Conservation (phyloP, 164 flowering plant species). For the Vitis rupestris region DNA sequence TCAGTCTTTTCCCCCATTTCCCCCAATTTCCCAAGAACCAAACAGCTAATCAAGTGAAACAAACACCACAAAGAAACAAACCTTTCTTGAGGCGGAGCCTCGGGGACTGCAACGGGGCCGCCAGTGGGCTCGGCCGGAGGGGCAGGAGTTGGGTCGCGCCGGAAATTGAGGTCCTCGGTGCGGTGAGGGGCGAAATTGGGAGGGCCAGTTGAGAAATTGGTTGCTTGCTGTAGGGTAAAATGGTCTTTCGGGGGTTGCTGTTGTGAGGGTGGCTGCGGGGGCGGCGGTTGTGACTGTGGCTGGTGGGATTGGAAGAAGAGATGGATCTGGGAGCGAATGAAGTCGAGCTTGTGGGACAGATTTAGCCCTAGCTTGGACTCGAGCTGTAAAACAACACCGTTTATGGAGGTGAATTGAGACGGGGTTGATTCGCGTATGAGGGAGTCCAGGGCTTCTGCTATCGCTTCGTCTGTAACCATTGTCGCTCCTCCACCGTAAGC, state of each 20-base stretch:
- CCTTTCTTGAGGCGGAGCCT: conserved; percentile 7
- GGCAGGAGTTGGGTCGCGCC: background rate
- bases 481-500: no score
- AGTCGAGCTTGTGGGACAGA: conserved; percentile 55
- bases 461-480: conserved; percentile 75
- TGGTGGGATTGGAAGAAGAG: conserved; percentile 40
- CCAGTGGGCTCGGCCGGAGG: background rate
- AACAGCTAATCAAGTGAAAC: background rate
- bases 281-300: background rate
- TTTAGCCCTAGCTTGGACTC: conserved; percentile 61
- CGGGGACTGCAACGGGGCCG: conserved; percentile 3
- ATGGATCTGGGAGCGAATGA: conserved; percentile 63
- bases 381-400: conserved; percentile 59
- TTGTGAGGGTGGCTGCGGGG: no score
- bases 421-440: conserved; percentile 61
- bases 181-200: conserved; percentile 27
- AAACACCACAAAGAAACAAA: no score
- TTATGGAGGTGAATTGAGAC: conserved; percentile 37
- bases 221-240: no score
- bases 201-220: background rate
- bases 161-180: conserved; percentile 24
- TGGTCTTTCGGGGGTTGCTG: no score
- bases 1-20: no score
- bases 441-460: conserved; percentile 55
- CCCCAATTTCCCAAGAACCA: no score